phyloP scores from a whole-genome alignment of 1,284 basidiomycete species.

The Veloboletus limbatus region DNA sequence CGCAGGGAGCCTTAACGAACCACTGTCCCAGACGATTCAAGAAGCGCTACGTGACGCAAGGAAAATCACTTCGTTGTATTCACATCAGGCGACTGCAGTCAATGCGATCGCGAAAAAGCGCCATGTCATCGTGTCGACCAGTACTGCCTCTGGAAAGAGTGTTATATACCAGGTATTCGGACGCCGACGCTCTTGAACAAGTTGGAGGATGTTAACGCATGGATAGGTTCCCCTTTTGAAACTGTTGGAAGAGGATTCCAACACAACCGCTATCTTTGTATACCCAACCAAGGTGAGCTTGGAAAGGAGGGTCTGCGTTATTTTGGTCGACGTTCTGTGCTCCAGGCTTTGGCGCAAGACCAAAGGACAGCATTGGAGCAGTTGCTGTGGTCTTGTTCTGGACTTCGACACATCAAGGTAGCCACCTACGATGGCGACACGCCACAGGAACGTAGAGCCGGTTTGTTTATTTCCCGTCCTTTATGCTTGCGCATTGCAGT shows the following conservation, averaged over 20 bases:
- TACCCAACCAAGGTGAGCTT: constrained; percentile 80
- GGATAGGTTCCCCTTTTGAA: constrained; percentile 68
- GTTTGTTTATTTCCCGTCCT: constrained; percentile 36
- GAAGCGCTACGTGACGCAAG: constrained; percentile 62
- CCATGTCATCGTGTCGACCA: constrained; percentile 87
- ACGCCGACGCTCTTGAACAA: background rate
- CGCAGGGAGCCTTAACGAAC: constrained; percentile 50
- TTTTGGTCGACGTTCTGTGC: background rate
- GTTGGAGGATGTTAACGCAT: background rate
- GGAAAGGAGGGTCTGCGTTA: background rate
- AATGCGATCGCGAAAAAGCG: constrained; percentile 58
- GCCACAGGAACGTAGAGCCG: constrained; percentile 57
- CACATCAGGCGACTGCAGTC: constrained; percentile 79
- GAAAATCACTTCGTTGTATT: constrained; percentile 68
- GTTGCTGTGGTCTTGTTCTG: constrained; percentile 59
- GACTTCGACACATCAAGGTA: constrained; percentile 63
- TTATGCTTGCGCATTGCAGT: background rate
- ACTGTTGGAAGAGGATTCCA: constrained; percentile 61
- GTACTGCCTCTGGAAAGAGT: constrained; percentile 90
- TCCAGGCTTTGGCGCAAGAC: constrained; percentile 85
- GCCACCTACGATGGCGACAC: constrained; percentile 92
- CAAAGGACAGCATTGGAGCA: constrained; percentile 71
- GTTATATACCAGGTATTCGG: constrained; percentile 75
- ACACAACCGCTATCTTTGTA: constrained; percentile 77
- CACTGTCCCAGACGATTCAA: constrained; percentile 57